Percentiles rank a stretch among this genome's conserved stretches.
Conservation (phyloP, 495 filamentous ascomycete genomes). For the Cercophora samala region DNA sequence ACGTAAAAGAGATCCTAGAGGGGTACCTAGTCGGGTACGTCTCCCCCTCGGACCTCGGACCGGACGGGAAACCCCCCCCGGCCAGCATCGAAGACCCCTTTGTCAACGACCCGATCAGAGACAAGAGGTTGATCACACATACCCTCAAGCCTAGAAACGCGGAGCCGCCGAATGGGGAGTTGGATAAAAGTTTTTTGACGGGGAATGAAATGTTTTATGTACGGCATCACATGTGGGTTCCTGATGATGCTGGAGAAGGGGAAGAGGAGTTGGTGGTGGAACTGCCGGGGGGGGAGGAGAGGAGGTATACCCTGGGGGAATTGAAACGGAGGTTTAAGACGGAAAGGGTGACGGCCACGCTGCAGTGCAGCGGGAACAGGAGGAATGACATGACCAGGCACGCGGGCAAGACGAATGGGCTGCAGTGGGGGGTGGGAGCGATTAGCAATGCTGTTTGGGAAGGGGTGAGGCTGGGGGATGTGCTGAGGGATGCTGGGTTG, state of each 20-base stretch:
- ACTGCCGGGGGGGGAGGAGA: conserved; percentile 52
- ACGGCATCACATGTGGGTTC: conserved; percentile 62
- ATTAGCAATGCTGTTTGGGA: conserved; percentile 62
- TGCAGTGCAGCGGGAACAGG: conserved; percentile 63
- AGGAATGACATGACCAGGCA: conserved; percentile 57
- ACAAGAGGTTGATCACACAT: conserved; percentile 44
- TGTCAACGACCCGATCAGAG: conserved; percentile 48
- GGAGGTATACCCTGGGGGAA: conserved; percentile 51
- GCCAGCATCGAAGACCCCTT: conserved; percentile 57
- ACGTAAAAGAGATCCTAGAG: conserved; percentile 56
- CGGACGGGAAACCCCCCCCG: conserved; percentile 40
- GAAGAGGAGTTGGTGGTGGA: conserved; percentile 50
- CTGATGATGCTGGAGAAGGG: conserved; percentile 36
- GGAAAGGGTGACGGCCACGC: conserved; percentile 53
- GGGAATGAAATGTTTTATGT: conserved; percentile 57
- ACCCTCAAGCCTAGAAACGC: conserved; percentile 55
- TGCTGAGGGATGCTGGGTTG: conserved; percentile 54
- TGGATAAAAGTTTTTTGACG: conserved; percentile 49
- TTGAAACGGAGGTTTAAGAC: conserved; percentile 50
- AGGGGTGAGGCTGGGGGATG: conserved; percentile 55
- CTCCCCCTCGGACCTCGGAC: conserved; percentile 48
- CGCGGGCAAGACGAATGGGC: conserved; percentile 52
- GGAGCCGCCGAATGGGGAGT: conserved; percentile 49
- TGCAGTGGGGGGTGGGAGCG: conserved; percentile 59
- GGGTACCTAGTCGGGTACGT: conserved; percentile 54